Evolutionary conservation across 768 basidiomycete species (phyloP).

Genomic region (Rhizopogon roseolus): DNA sequence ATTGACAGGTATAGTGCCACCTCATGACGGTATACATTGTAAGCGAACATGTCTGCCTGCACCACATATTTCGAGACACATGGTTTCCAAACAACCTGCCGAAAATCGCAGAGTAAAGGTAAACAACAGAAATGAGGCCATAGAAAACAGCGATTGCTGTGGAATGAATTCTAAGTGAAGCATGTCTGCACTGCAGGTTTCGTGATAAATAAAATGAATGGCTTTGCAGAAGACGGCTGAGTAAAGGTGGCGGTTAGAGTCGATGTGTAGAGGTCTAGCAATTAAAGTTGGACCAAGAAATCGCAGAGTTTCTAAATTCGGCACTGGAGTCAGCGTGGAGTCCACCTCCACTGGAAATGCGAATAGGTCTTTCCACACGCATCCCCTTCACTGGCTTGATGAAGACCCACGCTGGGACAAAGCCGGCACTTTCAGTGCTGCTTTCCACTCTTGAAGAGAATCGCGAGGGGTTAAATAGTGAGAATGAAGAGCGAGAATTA

Average conservation of each 20-base stretch:
- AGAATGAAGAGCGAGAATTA: slow-evolving; percentile 39
- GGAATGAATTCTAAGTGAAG: background rate
- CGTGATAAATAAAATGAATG: background rate
- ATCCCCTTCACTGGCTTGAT: slow-evolving; percentile 56
- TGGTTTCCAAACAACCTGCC: background rate
- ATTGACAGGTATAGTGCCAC: background rate
- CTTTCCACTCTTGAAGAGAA: slow-evolving; percentile 8
- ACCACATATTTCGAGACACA: background rate
- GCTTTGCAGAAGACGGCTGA: background rate
- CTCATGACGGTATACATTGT: background rate
- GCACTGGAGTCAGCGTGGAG: slow-evolving; percentile 42
- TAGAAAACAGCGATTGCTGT: background rate
- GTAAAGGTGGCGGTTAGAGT: background rate
- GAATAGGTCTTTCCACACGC: slow-evolving; percentile 57
- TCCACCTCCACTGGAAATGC: slow-evolving; percentile 45
- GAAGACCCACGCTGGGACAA: slow-evolving; percentile 78
- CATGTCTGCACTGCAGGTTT: background rate
- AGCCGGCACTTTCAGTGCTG: slow-evolving; percentile 44
- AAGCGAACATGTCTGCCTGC: background rate
- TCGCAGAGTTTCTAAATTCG: slow-evolving; percentile 39
- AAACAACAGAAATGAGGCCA: background rate
- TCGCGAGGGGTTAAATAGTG: slow-evolving; percentile 34
- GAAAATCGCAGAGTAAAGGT: background rate
- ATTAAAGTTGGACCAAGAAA: slow-evolving; percentile 60
- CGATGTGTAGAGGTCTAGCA: slow-evolving; percentile 1